phyloP scores from a whole-genome alignment of 441 rosid genomes.

The Daphne laureola region DNA sequence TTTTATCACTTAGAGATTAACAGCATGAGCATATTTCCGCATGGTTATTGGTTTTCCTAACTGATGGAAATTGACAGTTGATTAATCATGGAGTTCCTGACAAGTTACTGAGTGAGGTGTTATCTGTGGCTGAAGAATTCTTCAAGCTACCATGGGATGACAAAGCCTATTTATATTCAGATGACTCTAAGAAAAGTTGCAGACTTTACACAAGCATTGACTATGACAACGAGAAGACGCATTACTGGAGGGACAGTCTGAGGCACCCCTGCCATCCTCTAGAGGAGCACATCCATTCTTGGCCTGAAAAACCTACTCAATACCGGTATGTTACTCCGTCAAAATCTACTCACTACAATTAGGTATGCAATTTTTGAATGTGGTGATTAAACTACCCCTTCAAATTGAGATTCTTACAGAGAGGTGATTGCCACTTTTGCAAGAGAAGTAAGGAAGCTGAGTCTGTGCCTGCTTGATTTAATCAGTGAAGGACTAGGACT shows the following conservation, averaged over 20 bases:
- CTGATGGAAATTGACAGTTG: not conserved
- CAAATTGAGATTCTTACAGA: slow-evolving; percentile 1
- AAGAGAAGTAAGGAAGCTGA: slow-evolving; percentile 10
- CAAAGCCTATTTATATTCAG: slow-evolving; percentile 11
- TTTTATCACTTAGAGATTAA: not conserved
- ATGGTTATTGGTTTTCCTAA: not conserved
- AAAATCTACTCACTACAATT: too few species aligned
- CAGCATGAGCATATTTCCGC: too few species aligned
- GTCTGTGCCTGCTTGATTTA: slow-evolving; percentile 1
- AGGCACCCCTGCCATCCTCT: slow-evolving; percentile 10
- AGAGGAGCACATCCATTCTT: slow-evolving; percentile 11
- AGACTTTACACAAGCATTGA: slow-evolving; percentile 14
- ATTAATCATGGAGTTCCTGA: slow-evolving; percentile 14
- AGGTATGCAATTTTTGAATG: too few species aligned
- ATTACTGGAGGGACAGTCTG: slow-evolving; percentile 13
- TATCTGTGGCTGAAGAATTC: slow-evolving; percentile 16
- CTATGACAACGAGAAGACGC: slow-evolving; percentile 8
- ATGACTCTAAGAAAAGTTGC: slow-evolving; percentile 15
- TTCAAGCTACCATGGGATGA: slow-evolving; percentile 17
- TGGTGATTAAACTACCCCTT: not conserved
- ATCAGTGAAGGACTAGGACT: slow-evolving; percentile 12
- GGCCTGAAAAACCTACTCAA: slow-evolving; percentile 15
- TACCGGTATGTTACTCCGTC: slow-evolving; percentile 4
- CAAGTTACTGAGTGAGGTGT: slow-evolving; percentile 6
- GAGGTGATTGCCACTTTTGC: slow-evolving; percentile 6